These are phyloP conservation scores for Ophiostoma sp. DNA, from an alignment of 2,329 filamentous ascomycete species.

Conservation along the genomic window DNA sequence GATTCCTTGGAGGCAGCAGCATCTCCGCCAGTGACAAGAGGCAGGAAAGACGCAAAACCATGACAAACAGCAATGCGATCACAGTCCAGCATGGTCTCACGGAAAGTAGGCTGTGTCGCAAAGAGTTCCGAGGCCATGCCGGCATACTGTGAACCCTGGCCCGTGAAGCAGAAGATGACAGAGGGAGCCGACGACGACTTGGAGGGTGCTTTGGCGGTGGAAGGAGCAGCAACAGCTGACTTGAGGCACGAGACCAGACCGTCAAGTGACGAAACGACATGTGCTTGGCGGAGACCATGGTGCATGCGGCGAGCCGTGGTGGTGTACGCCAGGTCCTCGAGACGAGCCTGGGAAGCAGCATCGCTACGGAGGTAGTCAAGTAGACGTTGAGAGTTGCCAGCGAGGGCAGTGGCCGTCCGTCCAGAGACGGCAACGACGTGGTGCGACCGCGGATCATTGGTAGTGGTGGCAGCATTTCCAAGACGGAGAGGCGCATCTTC, in stretches of 20 bases:
- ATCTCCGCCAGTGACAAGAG: constrained; percentile 46
- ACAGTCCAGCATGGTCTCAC: constrained; percentile 58
- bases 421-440: constrained; percentile 28
- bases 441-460: constrained; percentile 48
- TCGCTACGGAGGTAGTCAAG: constrained; percentile 54
- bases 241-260: neutral
- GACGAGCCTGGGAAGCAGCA: constrained; percentile 52
- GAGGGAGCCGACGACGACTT: neutral
- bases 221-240: constrained; percentile 48
- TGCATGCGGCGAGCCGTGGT: constrained; percentile 66
- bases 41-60: constrained; percentile 57
- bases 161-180: constrained; percentile 56
- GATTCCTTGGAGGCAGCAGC: neutral
- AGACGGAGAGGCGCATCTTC: constrained; percentile 57
- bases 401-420: constrained; percentile 58
- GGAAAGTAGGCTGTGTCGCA: constrained; percentile 48
- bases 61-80: constrained; percentile 51
- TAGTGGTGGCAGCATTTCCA: constrained; percentile 30
- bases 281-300: constrained; percentile 37
- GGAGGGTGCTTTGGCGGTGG: constrained; percentile 42
- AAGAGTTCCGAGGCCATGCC: constrained; percentile 54
- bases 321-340: constrained; percentile 61
- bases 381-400: constrained; percentile 57
- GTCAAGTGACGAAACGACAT: neutral
- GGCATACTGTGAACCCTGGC: constrained; percentile 56